phyloP scores from a whole-genome alignment of 2,329 filamentous ascomycete genomes.

The Periconia sp. region DNA sequence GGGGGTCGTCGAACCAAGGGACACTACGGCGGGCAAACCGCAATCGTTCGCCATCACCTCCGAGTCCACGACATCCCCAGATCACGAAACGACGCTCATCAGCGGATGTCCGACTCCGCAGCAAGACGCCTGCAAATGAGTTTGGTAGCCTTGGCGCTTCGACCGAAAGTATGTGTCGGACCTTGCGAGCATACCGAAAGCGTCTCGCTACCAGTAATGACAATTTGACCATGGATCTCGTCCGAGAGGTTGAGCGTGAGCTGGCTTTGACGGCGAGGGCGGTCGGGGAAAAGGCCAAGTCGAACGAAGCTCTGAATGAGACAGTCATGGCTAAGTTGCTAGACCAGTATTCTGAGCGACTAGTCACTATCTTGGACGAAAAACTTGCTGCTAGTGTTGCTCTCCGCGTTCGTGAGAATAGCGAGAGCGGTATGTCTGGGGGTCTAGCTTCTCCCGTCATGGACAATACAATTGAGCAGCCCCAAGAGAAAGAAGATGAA shows the following conservation, averaged over 20 bases:
- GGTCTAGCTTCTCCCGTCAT: slow-evolving; percentile 16
- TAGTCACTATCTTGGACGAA: slow-evolving; percentile 75
- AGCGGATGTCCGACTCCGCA: slow-evolving; percentile 56
- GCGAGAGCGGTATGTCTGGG: slow-evolving; percentile 29
- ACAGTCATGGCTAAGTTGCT: slow-evolving; percentile 62
- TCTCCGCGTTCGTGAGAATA: slow-evolving; percentile 40
- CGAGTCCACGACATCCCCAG: slow-evolving; percentile 44
- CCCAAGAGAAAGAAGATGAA: slow-evolving; percentile 4
- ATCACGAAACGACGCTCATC: slow-evolving; percentile 53
- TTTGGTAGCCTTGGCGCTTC: slow-evolving; percentile 42
- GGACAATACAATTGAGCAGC: slow-evolving; percentile 3
- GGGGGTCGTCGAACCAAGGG: slow-evolving; percentile 22
- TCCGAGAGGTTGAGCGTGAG: slow-evolving; percentile 64
- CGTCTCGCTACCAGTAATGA: slow-evolving; percentile 59
- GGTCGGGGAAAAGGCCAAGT: slow-evolving; percentile 51
- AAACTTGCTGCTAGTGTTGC: slow-evolving; percentile 60
- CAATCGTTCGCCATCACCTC: slow-evolving; percentile 52
- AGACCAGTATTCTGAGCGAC: slow-evolving; percentile 75
- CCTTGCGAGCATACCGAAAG: slow-evolving; percentile 64
- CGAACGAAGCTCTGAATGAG: slow-evolving; percentile 49
- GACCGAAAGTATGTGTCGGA: slow-evolving; percentile 64
- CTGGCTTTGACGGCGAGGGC: slow-evolving; percentile 55
- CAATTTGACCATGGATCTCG: slow-evolving; percentile 51
- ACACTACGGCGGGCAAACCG: slow-evolving; percentile 34
- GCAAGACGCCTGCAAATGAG: slow-evolving; percentile 47